Evolutionary conservation across 2,329 filamentous ascomycete genomes (phyloP), one percentile per base, ranked within the genome.

Genomic region (Sporothrix dimorphospora): DNA sequence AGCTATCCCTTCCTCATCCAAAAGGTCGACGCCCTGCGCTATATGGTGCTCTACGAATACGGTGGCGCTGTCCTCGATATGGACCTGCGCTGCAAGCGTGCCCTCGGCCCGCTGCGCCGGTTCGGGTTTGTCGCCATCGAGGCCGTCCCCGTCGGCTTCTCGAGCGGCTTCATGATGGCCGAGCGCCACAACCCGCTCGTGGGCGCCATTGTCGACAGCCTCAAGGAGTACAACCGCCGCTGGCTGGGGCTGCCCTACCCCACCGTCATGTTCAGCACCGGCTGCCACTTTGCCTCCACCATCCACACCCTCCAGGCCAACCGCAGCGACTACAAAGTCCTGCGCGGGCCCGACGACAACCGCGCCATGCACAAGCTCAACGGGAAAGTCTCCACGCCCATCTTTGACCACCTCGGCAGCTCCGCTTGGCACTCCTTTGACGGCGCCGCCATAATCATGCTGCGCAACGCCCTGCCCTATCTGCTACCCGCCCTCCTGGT

Each of bases 11-110:
- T 90, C 79, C 89, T 90, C 8, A 94, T 94, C 75, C 91, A 94
- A 81, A 88, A 92, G 72, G 91, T 92, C 71, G 92, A 94, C 78
- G 85, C 91, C 5, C 91, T 95, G 77, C 87, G 92, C 67, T 95
- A 95, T 82, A 94, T 95, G 79, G 85, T 94, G 34, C 85, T 95
- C 40, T 87, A 90, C 69, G 88, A 92, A 80, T 94, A 89, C 78
- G 92, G 92, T 69, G 92, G 71, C n/a, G 71, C 49, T 8, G 68
- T 72, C 38, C 66, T 72, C 47, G 71, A 72, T 24, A 72, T 72
- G 71, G 71, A 72, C 45, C 42, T 72, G 38, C 71, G 68, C 27
- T 72, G 71, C 71, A 69, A 69, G 71, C 59, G 71, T 8, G 47
- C 71, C 3, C 71, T 72, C 7, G 71, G 71, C 67, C 71, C 71